A percentile compares a stretch with the other conserved stretches of the same genome.
These are phyloP conservation scores for Cordyceps javanica DNA, from an alignment of 2,329 filamentous ascomycete genomes.

Conservation along the genomic window DNA sequence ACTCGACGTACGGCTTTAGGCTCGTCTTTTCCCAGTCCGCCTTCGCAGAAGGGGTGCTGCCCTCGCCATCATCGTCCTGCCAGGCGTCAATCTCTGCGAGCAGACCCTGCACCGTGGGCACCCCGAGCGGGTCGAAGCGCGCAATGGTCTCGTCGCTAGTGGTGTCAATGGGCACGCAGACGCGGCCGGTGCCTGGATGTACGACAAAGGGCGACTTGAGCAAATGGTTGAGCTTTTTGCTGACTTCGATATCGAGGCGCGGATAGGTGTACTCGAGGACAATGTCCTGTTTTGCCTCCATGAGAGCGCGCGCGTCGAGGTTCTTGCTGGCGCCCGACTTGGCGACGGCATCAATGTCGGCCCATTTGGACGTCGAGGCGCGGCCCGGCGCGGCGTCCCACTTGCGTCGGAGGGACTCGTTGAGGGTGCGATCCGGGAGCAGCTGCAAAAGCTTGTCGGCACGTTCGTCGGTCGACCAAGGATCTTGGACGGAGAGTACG, in stretches of 20 bases:
- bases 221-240: constrained; percentile 96
- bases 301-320: constrained; percentile 66
- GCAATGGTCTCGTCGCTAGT: constrained; percentile 50
- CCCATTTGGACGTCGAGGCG: constrained; percentile 77
- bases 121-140: constrained; percentile 76
- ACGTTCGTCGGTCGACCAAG: constrained; percentile 66
- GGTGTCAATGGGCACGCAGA: constrained; percentile 91
- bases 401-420: constrained; percentile 75
- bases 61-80: constrained; percentile 42
- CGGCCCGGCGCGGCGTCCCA: constrained; percentile 82
- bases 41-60: constrained; percentile 33
- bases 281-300: constrained; percentile 91
- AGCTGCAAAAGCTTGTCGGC: constrained; percentile 75
- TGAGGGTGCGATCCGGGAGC: constrained; percentile 73
- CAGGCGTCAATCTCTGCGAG: constrained; percentile 83
- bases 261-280: constrained; percentile 97
- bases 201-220: constrained; percentile 96
- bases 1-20: constrained; percentile 85
- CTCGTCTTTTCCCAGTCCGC: constrained; percentile 97
- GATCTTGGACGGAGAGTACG: constrained; percentile 78
- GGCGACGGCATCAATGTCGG: constrained; percentile 83
- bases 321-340: constrained; percentile 66
- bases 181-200: constrained; percentile 86
- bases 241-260: constrained; percentile 91
- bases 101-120: constrained; percentile 83